A percentile compares a stretch with the other conserved stretches of the same genome.
phyloP scores from a whole-genome alignment of 129 eudicot genomes.

The Calendula officinalis region DNA sequence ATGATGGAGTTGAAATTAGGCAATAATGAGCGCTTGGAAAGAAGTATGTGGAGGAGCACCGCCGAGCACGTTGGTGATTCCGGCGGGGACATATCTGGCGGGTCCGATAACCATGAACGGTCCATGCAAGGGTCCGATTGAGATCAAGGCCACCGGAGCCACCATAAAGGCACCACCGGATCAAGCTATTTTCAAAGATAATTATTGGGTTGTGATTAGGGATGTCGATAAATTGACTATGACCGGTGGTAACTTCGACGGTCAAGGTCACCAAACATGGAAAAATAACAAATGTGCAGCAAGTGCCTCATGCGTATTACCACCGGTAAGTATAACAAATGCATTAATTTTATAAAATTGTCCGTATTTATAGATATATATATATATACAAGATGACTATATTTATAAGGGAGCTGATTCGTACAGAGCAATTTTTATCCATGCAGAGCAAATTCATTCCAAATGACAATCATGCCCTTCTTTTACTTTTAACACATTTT shows the following conservation, averaged over 20 bases:
- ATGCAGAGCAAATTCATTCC: no score
- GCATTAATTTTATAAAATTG: no score
- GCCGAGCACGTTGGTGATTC: slow-evolving; percentile 26
- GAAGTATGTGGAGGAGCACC: slow-evolving; percentile 29
- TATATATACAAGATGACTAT: no score
- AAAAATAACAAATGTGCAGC: slow-evolving; percentile 1
- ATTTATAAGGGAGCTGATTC: no score
- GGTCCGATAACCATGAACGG: slow-evolving; percentile 18
- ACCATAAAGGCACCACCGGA: slow-evolving; percentile 39
- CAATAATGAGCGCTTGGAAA: slow-evolving; percentile 26
- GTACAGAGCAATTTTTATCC: no score
- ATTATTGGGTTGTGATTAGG: slow-evolving; percentile 35
- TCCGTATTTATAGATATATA: no score
- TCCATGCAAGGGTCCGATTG: slow-evolving; percentile 35
- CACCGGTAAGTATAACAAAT: slow-evolving; percentile 32
- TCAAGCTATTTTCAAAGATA: slow-evolving; percentile 17
- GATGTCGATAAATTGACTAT: slow-evolving; percentile 30
- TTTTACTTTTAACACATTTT: no score
- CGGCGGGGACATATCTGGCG: slow-evolving; percentile 31
- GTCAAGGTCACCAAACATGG: slow-evolving; percentile 44
- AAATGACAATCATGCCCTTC: no score
- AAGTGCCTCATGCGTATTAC: neutral
- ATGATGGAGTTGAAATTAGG: slow-evolving; percentile 9
- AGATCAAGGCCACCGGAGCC: slow-evolving; percentile 33
- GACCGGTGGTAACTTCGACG: slow-evolving; percentile 48